These are phyloP conservation scores for Linum trigynum DNA, from an alignment of 345 rosid genomes.

Conservation along the genomic window DNA sequence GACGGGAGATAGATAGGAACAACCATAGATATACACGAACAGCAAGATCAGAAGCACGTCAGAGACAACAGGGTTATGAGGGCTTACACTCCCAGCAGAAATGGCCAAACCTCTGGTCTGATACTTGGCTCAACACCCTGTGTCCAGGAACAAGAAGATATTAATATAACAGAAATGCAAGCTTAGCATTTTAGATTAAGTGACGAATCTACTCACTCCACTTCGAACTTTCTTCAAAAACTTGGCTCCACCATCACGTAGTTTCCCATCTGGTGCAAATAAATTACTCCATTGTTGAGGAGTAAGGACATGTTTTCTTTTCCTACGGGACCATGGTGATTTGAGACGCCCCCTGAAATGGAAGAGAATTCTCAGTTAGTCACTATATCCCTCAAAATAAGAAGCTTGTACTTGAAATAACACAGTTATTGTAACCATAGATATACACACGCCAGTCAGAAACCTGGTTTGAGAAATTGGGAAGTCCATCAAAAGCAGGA, in stretches of 20 bases:
- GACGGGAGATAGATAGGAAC: neutral
- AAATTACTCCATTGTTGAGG: conserved; percentile 66
- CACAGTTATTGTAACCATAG: conserved; percentile 7
- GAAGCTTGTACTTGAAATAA: neutral
- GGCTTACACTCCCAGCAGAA: conserved; percentile 96
- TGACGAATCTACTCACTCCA: conserved; percentile 50
- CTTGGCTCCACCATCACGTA: conserved; percentile 64
- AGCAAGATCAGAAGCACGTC: neutral
- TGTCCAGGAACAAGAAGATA: conserved; percentile 13
- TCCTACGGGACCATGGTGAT: conserved; percentile 88
- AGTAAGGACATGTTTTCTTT: conserved; percentile 59
- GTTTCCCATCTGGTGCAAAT: conserved; percentile 65
- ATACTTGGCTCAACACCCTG: conserved; percentile 90
- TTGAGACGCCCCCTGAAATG: conserved; percentile 51
- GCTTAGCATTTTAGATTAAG: conserved; percentile 1
- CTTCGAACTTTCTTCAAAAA: conserved; percentile 82
- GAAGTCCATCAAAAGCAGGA: neutral
- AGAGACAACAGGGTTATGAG: neutral
- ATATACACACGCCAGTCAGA: neutral
- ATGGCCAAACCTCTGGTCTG: conserved; percentile 91
- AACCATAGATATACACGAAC: neutral
- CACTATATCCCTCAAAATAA: conserved; percentile 4
- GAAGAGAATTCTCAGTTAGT: conserved; percentile 5
- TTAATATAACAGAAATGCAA: conserved; percentile 11
- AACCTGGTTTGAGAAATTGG: neutral